Percentiles rank a stretch among this genome's conserved stretches.
Conservation (phyloP, 768 basidiomycete genomes). For the Mycena epipterygia region DNA sequence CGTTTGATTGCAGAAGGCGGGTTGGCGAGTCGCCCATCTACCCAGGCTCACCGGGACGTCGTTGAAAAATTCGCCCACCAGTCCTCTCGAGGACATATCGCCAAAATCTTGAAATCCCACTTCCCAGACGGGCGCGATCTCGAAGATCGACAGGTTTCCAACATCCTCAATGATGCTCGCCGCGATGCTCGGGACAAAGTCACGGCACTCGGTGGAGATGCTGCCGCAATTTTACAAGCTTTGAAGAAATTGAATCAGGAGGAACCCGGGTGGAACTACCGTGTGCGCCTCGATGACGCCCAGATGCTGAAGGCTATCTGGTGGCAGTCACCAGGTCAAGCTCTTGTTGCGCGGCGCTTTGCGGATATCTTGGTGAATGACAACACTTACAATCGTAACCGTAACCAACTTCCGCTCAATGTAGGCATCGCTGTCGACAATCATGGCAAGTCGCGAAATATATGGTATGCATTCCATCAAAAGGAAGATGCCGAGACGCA, state of each 20-base stretch:
- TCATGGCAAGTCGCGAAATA: slow-evolving; percentile 36
- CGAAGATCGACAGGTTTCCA: background rate
- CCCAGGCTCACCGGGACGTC: background rate
- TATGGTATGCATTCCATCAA: slow-evolving; percentile 43
- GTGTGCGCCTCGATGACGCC: background rate
- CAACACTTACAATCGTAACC: slow-evolving; percentile 40
- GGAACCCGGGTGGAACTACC: background rate
- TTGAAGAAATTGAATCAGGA: background rate
- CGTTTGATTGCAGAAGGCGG: background rate
- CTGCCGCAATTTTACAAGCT: background rate
- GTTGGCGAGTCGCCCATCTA: background rate
- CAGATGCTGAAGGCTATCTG: slow-evolving; percentile 28
- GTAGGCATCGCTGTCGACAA: slow-evolving; percentile 41
- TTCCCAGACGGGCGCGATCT: background rate
- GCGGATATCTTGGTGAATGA: slow-evolving; percentile 42
- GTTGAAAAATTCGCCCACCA: background rate
- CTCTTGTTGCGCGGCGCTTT: slow-evolving; percentile 21
- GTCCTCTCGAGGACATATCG: background rate
- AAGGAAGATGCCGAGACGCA: slow-evolving; percentile 12
- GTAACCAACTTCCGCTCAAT: slow-evolving; percentile 38
- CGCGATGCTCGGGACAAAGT: background rate
- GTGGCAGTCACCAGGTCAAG: slow-evolving; percentile 40
- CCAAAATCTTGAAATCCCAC: background rate
- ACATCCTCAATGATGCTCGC: background rate
- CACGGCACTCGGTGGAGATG: background rate